Evolutionary conservation across 257 asterid genomes (phyloP), one percentile per base, ranked within the genome.

Genomic region (Marsdenia floribunda): DNA sequence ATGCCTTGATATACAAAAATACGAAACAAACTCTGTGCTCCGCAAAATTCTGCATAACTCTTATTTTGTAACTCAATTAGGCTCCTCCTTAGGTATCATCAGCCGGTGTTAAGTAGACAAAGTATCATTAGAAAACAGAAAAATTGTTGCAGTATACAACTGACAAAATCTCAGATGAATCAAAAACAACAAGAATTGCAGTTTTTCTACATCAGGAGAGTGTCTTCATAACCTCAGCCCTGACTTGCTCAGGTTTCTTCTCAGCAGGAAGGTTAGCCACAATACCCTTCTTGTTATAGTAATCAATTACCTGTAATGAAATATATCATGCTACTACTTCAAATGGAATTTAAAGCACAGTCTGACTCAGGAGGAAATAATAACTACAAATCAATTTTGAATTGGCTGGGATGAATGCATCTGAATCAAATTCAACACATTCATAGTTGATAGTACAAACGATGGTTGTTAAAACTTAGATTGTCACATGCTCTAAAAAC

Each of bases 181-280:
- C 0, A 33, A 22, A 58, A 11, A 12, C 16, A 8, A 55, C 2
- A 33, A 54, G n/a, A 52, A 15, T 54, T 54, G 60, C 67, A 24
- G 38, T 5, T 24, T 60, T 60, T 26, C 6, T 9, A 11, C 29
- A n/a, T 81, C 80, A 90, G 71, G 95, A 87, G 75, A 90, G 89
- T 37, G 77, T 86, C 84, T 86, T 88, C 84, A 80, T 82, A 67
- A 91, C 91, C 85, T 90, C 96, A 55, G 76, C 54, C 1, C 90
- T 83, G 58, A 91, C 96, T 72, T 83, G 90, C 69, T 85, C 86
- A 14, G 91, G 95, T 38, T 87, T 83, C 82, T 87, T 91, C 77
- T 91, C 96, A 14, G 95, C 95, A 2, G 87, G 91, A 70, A 91
- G 93, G 82, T 84, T 85, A 2, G 89, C 91, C 74, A 86, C 88